Evolutionary conservation across 805 yeast species (phyloP).

Genomic region (Zygoascus bituminiphila): DNA sequence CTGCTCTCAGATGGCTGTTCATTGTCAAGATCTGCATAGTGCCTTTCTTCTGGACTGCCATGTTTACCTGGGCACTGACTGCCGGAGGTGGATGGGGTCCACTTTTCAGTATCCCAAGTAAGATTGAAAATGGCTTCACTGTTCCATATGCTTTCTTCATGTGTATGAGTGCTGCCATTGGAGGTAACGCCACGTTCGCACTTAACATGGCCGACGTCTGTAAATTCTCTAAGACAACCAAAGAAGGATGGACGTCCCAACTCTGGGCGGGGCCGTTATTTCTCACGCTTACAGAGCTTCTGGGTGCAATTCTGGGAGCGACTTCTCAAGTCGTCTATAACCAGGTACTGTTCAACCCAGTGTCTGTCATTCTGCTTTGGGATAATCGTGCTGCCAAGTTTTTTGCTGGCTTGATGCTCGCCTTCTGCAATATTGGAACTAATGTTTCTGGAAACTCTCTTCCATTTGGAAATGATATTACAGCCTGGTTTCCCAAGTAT

Average conservation of each 20-base stretch:
- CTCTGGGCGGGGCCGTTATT: slow-evolving; percentile 34
- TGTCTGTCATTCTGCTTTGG: slow-evolving; percentile 33
- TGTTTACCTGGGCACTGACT: slow-evolving; percentile 39
- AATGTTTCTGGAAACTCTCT: slow-evolving; percentile 42
- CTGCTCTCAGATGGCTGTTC: slow-evolving; percentile 38
- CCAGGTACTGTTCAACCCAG: slow-evolving; percentile 36
- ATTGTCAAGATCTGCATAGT: slow-evolving; percentile 37
- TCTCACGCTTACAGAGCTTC: slow-evolving; percentile 38
- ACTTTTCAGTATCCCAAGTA: slow-evolving; percentile 29
- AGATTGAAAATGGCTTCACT: slow-evolving; percentile 30
- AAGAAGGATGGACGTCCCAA: slow-evolving; percentile 11
- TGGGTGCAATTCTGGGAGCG: slow-evolving; percentile 40
- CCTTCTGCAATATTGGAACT: slow-evolving; percentile 38
- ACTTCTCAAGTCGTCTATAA: slow-evolving; percentile 36
- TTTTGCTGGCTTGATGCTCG: slow-evolving; percentile 32
- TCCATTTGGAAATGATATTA: slow-evolving; percentile 41
- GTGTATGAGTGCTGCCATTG: slow-evolving; percentile 38
- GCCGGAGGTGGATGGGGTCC: slow-evolving; percentile 39
- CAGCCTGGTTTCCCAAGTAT: slow-evolving; percentile 40
- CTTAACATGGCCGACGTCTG: slow-evolving; percentile 43
- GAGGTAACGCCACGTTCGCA: slow-evolving; percentile 42
- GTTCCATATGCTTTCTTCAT: slow-evolving; percentile 38
- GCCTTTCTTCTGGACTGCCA: slow-evolving; percentile 38
- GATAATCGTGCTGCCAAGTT: slow-evolving; percentile 36
- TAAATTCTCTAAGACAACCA: slow-evolving; percentile 35